A percentile compares a stretch with the other conserved stretches of the same genome.
phyloP scores from a whole-genome alignment of 2,329 filamentous ascomycete genomes.

The Sclerotinia spermophila region DNA sequence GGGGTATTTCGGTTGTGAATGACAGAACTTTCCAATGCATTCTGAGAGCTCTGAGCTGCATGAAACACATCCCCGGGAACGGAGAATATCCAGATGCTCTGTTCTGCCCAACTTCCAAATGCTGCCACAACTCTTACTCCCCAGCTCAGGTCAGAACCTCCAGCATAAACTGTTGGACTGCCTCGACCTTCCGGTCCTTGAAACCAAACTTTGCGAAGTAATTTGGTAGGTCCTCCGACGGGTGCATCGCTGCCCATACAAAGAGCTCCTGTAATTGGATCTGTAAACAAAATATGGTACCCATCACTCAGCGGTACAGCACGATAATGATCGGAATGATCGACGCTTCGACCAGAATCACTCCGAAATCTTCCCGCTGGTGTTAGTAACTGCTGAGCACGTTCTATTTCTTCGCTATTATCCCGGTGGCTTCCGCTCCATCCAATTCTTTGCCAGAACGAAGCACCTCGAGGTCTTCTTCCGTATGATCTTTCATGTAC shows the following conservation, averaged over 20 bases:
- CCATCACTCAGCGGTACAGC: slow-evolving; percentile 64
- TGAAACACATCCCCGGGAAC: slow-evolving; percentile 56
- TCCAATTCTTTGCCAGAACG: slow-evolving; percentile 32
- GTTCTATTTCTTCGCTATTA: slow-evolving; percentile 17
- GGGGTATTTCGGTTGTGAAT: slow-evolving; percentile 18
- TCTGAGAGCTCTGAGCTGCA: slow-evolving; percentile 32
- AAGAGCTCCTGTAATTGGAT: slow-evolving; percentile 53
- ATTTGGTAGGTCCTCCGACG: slow-evolving; percentile 50
- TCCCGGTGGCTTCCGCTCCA: slow-evolving; percentile 21
- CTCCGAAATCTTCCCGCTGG: slow-evolving; percentile 22
- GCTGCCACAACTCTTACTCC: slow-evolving; percentile 57
- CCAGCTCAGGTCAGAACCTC: slow-evolving; percentile 52
- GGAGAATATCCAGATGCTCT: slow-evolving; percentile 55
- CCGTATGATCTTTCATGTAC: slow-evolving; percentile 33
- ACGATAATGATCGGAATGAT: slow-evolving; percentile 54
- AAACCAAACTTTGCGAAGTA: slow-evolving; percentile 58
- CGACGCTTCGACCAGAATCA: slow-evolving; percentile 25
- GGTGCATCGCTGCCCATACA: slow-evolving; percentile 61
- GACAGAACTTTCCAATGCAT: slow-evolving; percentile 13
- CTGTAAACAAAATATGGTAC: slow-evolving; percentile 60
- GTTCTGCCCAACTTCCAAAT: slow-evolving; percentile 44
- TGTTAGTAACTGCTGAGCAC: slow-evolving; percentile 20
- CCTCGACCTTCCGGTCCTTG: slow-evolving; percentile 33
- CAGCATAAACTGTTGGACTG: slow-evolving; percentile 51
- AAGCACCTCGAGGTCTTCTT: slow-evolving; percentile 23